Evolutionary conservation across 306 rosid genomes (phyloP), one percentile per base, ranked within the genome.

Genomic region (Trifolium fragiferum): DNA sequence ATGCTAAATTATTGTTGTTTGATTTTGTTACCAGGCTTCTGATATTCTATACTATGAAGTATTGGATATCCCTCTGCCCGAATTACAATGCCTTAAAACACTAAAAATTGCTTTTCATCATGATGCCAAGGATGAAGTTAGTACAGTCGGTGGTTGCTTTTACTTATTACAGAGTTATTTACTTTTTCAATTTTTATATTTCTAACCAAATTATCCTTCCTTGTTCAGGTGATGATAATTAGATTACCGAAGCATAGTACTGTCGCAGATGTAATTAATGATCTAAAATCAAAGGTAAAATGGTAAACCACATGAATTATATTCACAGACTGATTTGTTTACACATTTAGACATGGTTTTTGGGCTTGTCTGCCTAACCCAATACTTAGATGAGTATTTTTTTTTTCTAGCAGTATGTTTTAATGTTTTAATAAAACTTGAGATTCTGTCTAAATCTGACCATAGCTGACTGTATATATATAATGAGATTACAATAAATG

Each of bases 61-160:
- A 37, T 72, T 91, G 87, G 97, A 91, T 79, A 89, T 91, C 43
- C 95, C 97, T 70, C 92, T 91, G 15, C 97, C 97, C 4, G 92
- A 91, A 76, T 69, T 91, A 65, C 95, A 91, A 80, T 87, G 89
- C 74, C 79, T 91, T 33, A 91, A 91, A 71, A 86, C 86, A 32
- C 86, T 91, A 51, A 91, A 89, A 81, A 88, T 91, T 82, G 90
- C 94, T 76, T 89, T 86, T 79, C 94, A 87, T 84, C 97, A 87
- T 74, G 86, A 89, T 32, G 79, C 89, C 25, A 91, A 91, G 71
- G 92, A 91, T 82, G 97, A 91, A 86, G 97, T 91, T 53, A 5
- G 88, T 80, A 40, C 41, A 10, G 43, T 65, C 21, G 21, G 46
- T 43, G 14, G 46, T 47, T 25, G n/a, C 61, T 27, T 66, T 59